These are phyloP conservation scores for Lyophyllum shimeji DNA, from an alignment of 768 basidiomycete species.

Conservation along the genomic window DNA sequence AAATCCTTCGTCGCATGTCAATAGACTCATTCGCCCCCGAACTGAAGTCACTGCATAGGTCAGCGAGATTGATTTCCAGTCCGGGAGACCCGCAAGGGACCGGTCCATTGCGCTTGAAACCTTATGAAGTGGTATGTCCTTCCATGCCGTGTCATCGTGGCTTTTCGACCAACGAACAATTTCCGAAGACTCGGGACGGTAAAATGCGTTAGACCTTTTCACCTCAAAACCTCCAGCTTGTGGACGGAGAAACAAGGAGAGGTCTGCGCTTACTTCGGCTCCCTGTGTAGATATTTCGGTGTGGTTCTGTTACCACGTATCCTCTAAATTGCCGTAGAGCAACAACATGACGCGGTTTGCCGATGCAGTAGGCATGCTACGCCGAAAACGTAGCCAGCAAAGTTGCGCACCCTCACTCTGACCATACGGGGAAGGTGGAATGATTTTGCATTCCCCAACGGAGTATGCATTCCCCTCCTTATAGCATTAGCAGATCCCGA, in stretches of 20 bases:
- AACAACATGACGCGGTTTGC: too few relatives aligned
- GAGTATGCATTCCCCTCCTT: neutral
- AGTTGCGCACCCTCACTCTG: too few relatives aligned
- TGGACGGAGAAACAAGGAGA: neutral
- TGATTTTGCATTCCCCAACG: too few relatives aligned
- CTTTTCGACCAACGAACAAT: neutral
- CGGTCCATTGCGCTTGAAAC: slow-evolving; percentile 6
- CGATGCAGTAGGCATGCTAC: too few relatives aligned
- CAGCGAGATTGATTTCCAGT: slow-evolving; percentile 30
- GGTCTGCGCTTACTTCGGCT: neutral
- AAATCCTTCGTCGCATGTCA: slow-evolving; percentile 8
- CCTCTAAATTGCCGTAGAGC: too few relatives aligned
- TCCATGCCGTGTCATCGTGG: neutral
- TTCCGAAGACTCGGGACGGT: slow-evolving; percentile 4
- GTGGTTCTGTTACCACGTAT: too few relatives aligned
- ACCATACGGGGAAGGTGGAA: too few relatives aligned
- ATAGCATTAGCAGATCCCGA: neutral
- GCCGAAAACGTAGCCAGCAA: too few relatives aligned
- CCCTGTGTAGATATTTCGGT: too few relatives aligned
- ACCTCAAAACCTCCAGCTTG: neutral
- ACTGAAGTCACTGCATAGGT: slow-evolving; percentile 14
- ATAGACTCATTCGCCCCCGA: neutral
- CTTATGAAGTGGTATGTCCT: slow-evolving; percentile 18
- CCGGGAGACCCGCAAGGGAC: slow-evolving; percentile 25
- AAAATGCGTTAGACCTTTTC: neutral